These are phyloP conservation scores for Penicillium steckii DNA, from an alignment of 495 filamentous ascomycete genomes.

Conservation along the genomic window DNA sequence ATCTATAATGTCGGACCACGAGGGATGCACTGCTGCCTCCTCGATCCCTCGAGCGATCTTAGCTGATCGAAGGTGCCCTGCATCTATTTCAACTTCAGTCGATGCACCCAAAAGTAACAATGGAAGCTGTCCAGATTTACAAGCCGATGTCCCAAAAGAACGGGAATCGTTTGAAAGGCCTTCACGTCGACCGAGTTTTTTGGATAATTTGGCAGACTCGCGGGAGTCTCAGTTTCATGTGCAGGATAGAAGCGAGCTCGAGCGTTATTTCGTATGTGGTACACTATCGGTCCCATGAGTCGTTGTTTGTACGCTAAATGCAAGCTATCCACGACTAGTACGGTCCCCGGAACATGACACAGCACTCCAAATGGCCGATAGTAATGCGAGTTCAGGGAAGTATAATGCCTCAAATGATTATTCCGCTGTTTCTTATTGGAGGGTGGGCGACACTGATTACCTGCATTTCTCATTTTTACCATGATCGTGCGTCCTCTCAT, in stretches of 20 bases:
- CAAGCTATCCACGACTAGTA: slow-evolving; percentile 21
- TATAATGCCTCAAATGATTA: slow-evolving; percentile 77
- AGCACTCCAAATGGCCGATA: slow-evolving; percentile 79
- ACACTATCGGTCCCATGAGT: too few species aligned
- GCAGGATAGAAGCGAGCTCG: slow-evolving; percentile 33
- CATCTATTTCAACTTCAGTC: not conserved
- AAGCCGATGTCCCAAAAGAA: slow-evolving; percentile 17
- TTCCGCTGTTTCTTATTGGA: slow-evolving; percentile 68
- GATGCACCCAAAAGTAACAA: slow-evolving; percentile 14
- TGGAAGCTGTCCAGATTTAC: slow-evolving; percentile 2
- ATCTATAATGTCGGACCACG: too few species aligned
- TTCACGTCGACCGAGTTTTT: slow-evolving; percentile 38
- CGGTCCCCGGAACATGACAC: slow-evolving; percentile 67
- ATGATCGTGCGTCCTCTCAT: slow-evolving; percentile 42
- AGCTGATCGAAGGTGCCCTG: not conserved
- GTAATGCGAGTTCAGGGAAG: slow-evolving; percentile 79
- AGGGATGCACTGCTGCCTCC: not conserved
- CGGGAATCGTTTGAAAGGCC: slow-evolving; percentile 24
- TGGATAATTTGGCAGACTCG: slow-evolving; percentile 36
- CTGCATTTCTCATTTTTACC: slow-evolving; percentile 52
- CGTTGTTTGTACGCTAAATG: too few species aligned
- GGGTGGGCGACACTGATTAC: slow-evolving; percentile 73
- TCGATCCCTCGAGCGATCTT: too few species aligned
- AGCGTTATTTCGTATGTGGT: slow-evolving; percentile 43
- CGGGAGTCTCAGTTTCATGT: slow-evolving; percentile 39